Percentiles rank a stretch among this genome's conserved stretches.
Evolutionary conservation across 73 alveolate species (phyloP).

Genomic region (Paraurostyla sp.): DNA sequence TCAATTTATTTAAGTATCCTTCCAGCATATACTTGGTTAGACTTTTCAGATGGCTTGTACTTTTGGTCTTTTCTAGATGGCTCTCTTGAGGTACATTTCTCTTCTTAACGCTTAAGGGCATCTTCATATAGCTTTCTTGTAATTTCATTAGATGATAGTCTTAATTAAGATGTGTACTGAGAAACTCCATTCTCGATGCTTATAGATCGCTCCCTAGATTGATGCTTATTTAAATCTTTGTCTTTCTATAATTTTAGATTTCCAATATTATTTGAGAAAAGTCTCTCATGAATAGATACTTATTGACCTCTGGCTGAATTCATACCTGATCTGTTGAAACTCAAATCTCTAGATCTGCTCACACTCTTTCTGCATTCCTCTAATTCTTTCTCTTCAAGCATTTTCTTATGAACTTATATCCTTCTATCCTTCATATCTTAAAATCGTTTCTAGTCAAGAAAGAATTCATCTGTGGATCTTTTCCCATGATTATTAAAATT

Average conservation of each 20-base stretch:
- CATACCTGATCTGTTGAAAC: not conserved
- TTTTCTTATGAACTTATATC: not conserved
- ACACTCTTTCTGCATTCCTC: constrained; percentile 12
- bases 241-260: not conserved
- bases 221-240: too few species aligned
- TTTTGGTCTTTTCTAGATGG: not conserved
- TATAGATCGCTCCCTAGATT: too few species aligned
- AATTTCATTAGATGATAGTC: not conserved
- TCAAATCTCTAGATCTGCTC: not conserved
- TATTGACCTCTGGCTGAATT: not conserved
- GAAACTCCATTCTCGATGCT: too few species aligned
- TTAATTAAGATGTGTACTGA: too few species aligned
- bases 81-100: not conserved
- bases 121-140: constrained; percentile 39
- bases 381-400: constrained; percentile 19
- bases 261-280: not conserved
- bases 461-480: constrained; percentile 37
- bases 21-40: constrained; percentile 51
- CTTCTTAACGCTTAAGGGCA: constrained; percentile 17
- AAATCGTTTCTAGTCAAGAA: not conserved
- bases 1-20: constrained; percentile 59
- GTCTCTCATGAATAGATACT: not conserved
- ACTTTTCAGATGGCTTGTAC: not conserved
- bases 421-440: not conserved
- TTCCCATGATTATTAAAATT: not conserved